Evolutionary conservation across 768 basidiomycete species (phyloP).

Genomic region (Leucosporidium yakuticum): DNA sequence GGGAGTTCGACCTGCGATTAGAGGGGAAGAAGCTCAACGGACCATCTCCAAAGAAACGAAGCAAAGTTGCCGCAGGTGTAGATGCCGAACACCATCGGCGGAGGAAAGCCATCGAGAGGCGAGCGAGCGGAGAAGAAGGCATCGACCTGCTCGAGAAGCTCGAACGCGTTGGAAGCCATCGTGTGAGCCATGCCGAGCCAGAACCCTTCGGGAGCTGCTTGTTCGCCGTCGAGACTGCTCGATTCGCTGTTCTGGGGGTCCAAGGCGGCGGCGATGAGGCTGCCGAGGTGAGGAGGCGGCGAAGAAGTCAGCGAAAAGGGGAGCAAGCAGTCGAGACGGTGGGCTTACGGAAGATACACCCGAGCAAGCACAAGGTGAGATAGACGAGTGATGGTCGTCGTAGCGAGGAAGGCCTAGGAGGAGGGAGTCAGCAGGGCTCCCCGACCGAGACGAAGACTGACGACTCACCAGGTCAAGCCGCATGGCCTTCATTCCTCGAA

Average conservation of each 20-base stretch:
- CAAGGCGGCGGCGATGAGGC: not conserved
- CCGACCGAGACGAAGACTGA: not conserved
- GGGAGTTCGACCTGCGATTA: too few relatives aligned
- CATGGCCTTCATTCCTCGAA: not conserved
- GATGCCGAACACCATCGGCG: not conserved
- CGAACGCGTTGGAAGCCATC: not conserved
- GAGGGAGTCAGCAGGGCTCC: not conserved
- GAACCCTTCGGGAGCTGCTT: not conserved
- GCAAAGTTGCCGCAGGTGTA: not conserved
- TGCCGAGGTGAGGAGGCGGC: too few relatives aligned
- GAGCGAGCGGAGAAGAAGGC: not conserved
- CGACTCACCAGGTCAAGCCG: slow-evolving; percentile 1
- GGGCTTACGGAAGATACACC: not conserved
- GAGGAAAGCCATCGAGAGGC: not conserved
- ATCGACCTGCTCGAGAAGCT: not conserved
- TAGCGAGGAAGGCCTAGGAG: not conserved
- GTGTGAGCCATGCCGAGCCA: not conserved
- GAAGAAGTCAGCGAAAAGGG: too few relatives aligned
- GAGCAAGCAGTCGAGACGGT: too few relatives aligned
- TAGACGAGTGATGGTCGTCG: not conserved
- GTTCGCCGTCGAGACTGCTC: not conserved
- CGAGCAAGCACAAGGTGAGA: not conserved
- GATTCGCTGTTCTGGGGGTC: not conserved
- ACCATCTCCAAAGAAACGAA: not conserved
- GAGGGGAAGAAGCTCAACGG: not conserved